Evolutionary conservation across 805 yeast genomes (phyloP), one percentile per base, ranked within the genome.

Genomic region (Pichia membranifaciens): DNA sequence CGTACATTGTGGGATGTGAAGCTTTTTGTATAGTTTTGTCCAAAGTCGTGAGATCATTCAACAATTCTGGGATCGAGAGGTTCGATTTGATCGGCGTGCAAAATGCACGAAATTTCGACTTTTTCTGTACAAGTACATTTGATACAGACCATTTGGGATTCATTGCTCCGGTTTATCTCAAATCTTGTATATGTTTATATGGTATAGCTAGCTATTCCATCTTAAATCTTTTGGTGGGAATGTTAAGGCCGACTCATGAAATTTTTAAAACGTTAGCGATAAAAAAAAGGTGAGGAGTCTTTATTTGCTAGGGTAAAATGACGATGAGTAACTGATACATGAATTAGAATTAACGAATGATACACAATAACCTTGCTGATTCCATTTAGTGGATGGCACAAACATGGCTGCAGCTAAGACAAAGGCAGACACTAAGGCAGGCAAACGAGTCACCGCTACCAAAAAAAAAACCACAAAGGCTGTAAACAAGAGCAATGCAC

Each of bases 1-100:
- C 95, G 42, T 74, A 71, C 71, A 87, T 87, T 44, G 76, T 74
- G 5, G 83, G 86, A 62, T 87, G 96, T 5, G 82, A 68, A 0
- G 95, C 85, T 53, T 75, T 78, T 1, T 62, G 57, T 0, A 83
- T 61, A 3, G 68, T 58, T 54, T 79, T 80, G 54, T 81, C 76
- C 5, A 67, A 58, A 1, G 49, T 44, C 8, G 73, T 52, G 12
- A 86, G 66, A 25, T 70, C 64, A 13, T 64, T 52, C 4, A 85
- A 53, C 1, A 76, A 57, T 0, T 25, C 38, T 1, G 72, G 64
- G 0, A 85, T 71, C 2, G 80, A 79, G 0, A 62, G 51, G 13
- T 68, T 60, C 18, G 67, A 56, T 0, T 46, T 40, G 0, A 84
- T 52, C 0, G 61, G 54, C 1, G 74, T 71, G 46, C 79, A 74